Evolutionary conservation across 2,329 filamentous ascomycete genomes (phyloP).

Genomic region (Arthrobotrys sinensis): DNA sequence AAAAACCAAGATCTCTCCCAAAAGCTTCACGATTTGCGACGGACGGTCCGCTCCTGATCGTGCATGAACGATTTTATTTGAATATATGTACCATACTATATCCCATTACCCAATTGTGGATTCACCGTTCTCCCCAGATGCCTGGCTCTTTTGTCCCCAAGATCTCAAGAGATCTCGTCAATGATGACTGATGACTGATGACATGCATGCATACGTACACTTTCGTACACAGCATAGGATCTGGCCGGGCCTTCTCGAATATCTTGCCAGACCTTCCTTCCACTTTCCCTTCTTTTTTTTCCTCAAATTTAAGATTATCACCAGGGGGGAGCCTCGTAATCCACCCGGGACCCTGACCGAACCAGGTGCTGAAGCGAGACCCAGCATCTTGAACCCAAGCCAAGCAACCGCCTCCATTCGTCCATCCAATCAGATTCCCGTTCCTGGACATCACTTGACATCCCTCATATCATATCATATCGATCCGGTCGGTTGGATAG

Average conservation of each 20-base stretch:
- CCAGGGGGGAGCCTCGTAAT: constrained; percentile 37
- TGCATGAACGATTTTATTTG: constrained; percentile 24
- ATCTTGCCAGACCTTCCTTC: constrained; percentile 13
- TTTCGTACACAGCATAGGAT: constrained; percentile 1
- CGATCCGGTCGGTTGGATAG: constrained; percentile 24
- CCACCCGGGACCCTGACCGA: constrained; percentile 39
- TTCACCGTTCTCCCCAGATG: constrained; percentile 9
- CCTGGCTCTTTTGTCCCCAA: neutral
- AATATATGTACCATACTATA: neutral
- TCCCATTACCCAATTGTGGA: constrained; percentile 12
- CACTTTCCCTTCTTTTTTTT: constrained; percentile 24
- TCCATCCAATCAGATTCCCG: constrained; percentile 46
- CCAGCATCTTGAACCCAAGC: constrained; percentile 30
- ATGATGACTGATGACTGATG: neutral
- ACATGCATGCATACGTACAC: neutral
- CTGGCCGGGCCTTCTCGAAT: constrained; percentile 9
- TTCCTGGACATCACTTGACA: constrained; percentile 56
- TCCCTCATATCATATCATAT: constrained; percentile 31
- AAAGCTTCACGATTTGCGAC: constrained; percentile 40
- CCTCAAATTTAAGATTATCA: constrained; percentile 36
- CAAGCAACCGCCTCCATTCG: constrained; percentile 22
- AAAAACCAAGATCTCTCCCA: constrained; percentile 40
- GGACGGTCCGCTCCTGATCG: constrained; percentile 19
- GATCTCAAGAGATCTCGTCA: constrained; percentile 11
- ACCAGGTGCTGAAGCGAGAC: constrained; percentile 55